phyloP scores from a whole-genome alignment of 2,329 filamentous ascomycete species.

The Paradendryphiella salina region DNA sequence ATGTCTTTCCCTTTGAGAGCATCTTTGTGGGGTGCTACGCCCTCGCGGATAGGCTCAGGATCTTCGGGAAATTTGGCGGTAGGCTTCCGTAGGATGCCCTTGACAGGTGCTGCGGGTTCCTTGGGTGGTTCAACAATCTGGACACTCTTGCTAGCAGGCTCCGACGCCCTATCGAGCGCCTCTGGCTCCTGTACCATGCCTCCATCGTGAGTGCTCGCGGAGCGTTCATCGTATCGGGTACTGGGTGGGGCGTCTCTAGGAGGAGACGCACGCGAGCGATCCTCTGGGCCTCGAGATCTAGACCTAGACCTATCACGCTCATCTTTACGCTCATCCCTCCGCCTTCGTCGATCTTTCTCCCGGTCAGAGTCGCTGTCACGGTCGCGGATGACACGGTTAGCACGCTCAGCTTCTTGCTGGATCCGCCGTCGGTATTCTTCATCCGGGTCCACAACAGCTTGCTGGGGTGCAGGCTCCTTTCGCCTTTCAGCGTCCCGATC shows the following conservation, averaged over 20 bases:
- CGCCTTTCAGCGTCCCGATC: conserved; percentile 42
- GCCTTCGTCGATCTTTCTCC: conserved; percentile 41
- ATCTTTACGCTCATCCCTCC: conserved; percentile 35
- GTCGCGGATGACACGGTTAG: conserved; percentile 31
- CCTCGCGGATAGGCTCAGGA: conserved; percentile 78
- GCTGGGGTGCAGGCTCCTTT: conserved; percentile 36
- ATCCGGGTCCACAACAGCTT: conserved; percentile 50
- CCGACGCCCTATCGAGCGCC: conserved; percentile 26
- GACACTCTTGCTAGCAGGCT: conserved; percentile 43
- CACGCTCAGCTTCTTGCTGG: conserved; percentile 50
- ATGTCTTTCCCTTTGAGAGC: conserved; percentile 72
- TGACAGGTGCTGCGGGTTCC: conserved; percentile 67
- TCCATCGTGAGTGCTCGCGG: conserved; percentile 33
- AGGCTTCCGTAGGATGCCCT: conserved; percentile 83
- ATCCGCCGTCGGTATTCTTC: conserved; percentile 57
- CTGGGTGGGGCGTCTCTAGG: conserved; percentile 28
- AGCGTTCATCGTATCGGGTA: conserved; percentile 37
- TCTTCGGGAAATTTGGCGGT: conserved; percentile 85
- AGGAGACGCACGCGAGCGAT: conserved; percentile 32
- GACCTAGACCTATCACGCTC: conserved; percentile 10
- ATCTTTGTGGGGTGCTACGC: conserved; percentile 91
- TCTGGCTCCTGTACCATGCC: conserved; percentile 43
- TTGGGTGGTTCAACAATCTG: conserved; percentile 71
- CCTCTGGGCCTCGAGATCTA: conserved; percentile 32
- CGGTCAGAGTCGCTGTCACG: conserved; percentile 42